Conservation (phyloP, 2,329 filamentous ascomycete species). For the Tolypocladium endophyticum region DNA sequence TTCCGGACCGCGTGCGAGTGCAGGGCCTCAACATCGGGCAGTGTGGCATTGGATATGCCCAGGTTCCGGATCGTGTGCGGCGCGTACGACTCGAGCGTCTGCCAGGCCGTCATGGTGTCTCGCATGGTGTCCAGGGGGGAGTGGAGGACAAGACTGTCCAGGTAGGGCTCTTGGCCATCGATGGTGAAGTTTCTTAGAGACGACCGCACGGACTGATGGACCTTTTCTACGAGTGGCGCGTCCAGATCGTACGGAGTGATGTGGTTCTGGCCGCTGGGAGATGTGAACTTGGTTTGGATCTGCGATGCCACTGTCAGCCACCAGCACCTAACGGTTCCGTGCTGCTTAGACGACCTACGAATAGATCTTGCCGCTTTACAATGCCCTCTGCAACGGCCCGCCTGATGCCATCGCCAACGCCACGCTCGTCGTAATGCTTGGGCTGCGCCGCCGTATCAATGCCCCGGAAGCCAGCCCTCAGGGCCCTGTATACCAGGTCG, state of each 20-base stretch:
- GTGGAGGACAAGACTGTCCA: conserved; percentile 71
- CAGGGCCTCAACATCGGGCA: conserved; percentile 44
- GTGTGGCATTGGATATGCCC: conserved; percentile 66
- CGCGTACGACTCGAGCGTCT: conserved; percentile 53
- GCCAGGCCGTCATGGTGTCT: conserved; percentile 55
- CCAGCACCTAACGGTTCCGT: not conserved
- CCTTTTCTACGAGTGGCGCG: conserved; percentile 50
- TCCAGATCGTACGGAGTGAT: conserved; percentile 50
- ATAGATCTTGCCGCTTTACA: conserved; percentile 48
- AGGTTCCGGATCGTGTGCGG: conserved; percentile 53
- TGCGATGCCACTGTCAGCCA: conserved; percentile 14
- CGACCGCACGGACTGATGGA: conserved; percentile 54
- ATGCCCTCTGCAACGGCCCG: conserved; percentile 47
- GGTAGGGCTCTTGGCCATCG: conserved; percentile 28
- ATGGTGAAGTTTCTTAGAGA: conserved; percentile 55
- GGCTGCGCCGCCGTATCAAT: conserved; percentile 74
- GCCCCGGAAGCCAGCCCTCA: conserved; percentile 59
- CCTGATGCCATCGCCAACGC: conserved; percentile 58
- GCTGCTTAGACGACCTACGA: conserved; percentile 31
- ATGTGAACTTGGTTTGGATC: conserved; percentile 79
- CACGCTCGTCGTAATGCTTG: conserved; percentile 63
- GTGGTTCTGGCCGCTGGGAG: conserved; percentile 49
- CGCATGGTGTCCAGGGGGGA: conserved; percentile 33
- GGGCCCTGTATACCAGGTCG: conserved; percentile 56
- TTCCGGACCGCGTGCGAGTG: conserved; percentile 29